Conservation (phyloP, 768 basidiomycete species). For the Cystobasidium onofrii region DNA sequence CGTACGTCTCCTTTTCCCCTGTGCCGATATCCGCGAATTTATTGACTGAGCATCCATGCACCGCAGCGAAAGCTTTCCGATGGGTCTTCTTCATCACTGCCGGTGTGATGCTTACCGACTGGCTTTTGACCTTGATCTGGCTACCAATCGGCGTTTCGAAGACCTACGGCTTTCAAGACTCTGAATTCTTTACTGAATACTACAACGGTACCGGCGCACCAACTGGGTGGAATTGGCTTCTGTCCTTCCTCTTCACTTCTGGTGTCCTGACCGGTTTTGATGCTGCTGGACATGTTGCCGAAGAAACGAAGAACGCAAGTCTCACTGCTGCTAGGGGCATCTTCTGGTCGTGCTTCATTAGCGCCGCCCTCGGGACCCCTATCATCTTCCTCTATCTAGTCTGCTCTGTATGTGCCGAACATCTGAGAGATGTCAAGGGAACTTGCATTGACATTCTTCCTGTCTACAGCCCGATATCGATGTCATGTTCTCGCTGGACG, state of each 20-base stretch:
- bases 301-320: constrained; percentile 78
- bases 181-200: constrained; percentile 69
- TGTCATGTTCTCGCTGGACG: constrained; percentile 62
- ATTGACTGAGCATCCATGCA: background rate
- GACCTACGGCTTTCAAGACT: constrained; percentile 80
- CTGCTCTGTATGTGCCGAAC: constrained; percentile 47
- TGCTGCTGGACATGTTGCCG: constrained; percentile 76
- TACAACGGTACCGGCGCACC: constrained; percentile 84
- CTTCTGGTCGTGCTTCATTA: constrained; percentile 65
- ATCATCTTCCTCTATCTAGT: constrained; percentile 75
- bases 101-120: constrained; percentile 70
- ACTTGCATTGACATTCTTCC: constrained; percentile 49
- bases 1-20: constrained; percentile 48
- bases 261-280: constrained; percentile 87
- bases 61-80: constrained; percentile 53
- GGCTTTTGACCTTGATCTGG: constrained; percentile 81
- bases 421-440: constrained; percentile 43
- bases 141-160: constrained; percentile 80
- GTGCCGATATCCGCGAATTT: background rate
- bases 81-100: constrained; percentile 68
- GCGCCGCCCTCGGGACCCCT: constrained; percentile 68
- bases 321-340: constrained; percentile 76
- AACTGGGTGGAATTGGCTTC: constrained; percentile 80
- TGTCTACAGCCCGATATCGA: constrained; percentile 49
- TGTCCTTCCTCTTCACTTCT: constrained; percentile 78